A percentile compares a stretch with the other conserved stretches of the same genome.
Evolutionary conservation across 108 stramenopile genomes (phyloP).

Genomic region (Stephanodiscus minutulus): DNA sequence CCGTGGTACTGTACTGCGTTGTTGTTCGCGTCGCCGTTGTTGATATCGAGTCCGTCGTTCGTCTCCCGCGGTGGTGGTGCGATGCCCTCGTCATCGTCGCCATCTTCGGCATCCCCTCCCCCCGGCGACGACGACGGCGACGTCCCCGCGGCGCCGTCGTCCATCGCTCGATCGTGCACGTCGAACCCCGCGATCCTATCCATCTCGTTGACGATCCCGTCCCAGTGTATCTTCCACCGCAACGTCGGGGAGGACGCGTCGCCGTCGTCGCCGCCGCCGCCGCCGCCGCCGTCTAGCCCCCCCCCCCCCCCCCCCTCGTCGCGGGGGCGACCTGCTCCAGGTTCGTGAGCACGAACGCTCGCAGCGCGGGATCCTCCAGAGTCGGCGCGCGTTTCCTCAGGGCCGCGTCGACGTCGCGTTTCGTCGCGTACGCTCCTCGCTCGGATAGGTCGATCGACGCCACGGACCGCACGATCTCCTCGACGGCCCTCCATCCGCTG

Average conservation of each 20-base stretch:
- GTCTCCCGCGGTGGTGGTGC: background rate
- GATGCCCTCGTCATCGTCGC: background rate
- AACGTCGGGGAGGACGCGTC: conserved; percentile 41
- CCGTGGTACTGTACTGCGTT: conserved; percentile 58
- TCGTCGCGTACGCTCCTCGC: conserved; percentile 42
- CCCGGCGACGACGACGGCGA: background rate
- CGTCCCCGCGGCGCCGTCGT: conserved; percentile 3
- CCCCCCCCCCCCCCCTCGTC: background rate
- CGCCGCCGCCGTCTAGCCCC: background rate
- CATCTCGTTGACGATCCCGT: conserved; percentile 71
- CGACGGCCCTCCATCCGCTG: conserved; percentile 79
- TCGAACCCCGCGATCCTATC: conserved; percentile 86
- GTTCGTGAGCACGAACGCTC: conserved; percentile 92
- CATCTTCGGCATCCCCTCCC: background rate
- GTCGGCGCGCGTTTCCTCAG: conserved; percentile 53
- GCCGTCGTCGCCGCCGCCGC: conserved; percentile 15
- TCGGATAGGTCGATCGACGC: conserved; percentile 43
- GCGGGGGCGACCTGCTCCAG: conserved; percentile 53
- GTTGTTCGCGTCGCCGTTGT: conserved; percentile 3
- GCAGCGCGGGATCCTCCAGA: conserved; percentile 80
- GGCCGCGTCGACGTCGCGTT: conserved; percentile 63
- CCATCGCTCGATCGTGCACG: conserved; percentile 35
- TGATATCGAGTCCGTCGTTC: conserved; percentile 1
- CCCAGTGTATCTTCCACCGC: conserved; percentile 85
- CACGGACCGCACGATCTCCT: conserved; percentile 79